These are phyloP conservation scores for Solanum hybrid DNA, from an alignment of 305 asterid genomes.

Conservation along the genomic window DNA sequence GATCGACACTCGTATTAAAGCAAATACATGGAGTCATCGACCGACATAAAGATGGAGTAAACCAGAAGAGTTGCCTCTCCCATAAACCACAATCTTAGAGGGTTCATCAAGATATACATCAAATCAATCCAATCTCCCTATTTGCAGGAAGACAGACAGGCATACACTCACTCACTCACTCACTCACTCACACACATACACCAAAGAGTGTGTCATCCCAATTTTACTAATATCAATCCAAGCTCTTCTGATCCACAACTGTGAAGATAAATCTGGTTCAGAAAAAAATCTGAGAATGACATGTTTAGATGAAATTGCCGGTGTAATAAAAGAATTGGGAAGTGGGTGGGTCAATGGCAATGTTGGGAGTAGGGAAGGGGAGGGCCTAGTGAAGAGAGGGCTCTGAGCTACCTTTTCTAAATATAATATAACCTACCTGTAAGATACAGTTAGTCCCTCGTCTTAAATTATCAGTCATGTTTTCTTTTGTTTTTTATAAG, in stretches of 20 bases:
- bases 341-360: background rate
- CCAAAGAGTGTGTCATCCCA: background rate
- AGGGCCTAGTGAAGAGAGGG: background rate
- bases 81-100: background rate
- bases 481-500: background rate
- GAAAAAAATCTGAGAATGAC: background rate
- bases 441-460: background rate
- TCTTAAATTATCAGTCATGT: background rate
- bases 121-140: background rate
- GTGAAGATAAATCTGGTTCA: background rate
- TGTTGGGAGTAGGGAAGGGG: background rate
- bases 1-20: background rate
- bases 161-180: background rate
- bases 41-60: background rate
- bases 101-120: background rate
- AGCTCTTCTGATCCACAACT: background rate
- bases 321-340: background rate
- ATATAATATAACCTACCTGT: background rate
- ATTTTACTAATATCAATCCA: background rate
- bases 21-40: background rate
- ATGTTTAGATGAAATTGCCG: background rate
- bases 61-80: background rate
- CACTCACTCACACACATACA: background rate
- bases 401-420: background rate
- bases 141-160: background rate